Evolutionary conservation across 495 filamentous ascomycete genomes (phyloP), one percentile per base, ranked within the genome.

Genomic region (Penicillium salamii): DNA sequence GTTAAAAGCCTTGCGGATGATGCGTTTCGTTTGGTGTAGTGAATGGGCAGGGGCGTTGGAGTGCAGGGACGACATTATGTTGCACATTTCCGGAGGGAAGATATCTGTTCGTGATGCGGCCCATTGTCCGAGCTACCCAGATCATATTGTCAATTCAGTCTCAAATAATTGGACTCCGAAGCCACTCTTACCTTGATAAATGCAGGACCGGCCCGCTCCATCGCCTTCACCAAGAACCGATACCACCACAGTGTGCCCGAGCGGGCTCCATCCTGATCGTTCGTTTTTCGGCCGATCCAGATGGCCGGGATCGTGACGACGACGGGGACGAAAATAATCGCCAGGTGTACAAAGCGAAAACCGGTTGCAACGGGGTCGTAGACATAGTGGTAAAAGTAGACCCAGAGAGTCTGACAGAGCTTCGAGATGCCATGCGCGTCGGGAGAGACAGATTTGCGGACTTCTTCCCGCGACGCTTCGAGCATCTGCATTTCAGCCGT

Each of bases 61-160:
- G 63, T 99, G 95, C 4, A 99, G 82, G 43, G 90, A 88, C 0
- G 92, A 96, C 93, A 99, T 95, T 59, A 88, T 82, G 29, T 76
- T 80, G 69, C 95, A 99, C 77, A 99, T 81, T 64, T 96, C 84
- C 9, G 77, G 86, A n/a, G 95, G 91, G 66, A 99, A 99, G 62
- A 99, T 95, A 64, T 99, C 95, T 49, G 92, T 87, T 59, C 95
- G 81, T 3, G 93, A 97, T 9, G 95, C 95, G 18, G 95, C 95
- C 93, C 95, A 99, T 88, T 99, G 95, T 19, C 95, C 95, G 45
- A 99, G 83, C 90, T 96, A 55, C 54, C 7, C 29, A 52, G 34
- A 56, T 21, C 12, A 31, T 29, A 26, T 52, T 36, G 54, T 42
- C 20, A 35, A 42, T 15, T 40, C 12, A 23, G 19, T 40, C 12